Conservation (phyloP, 345 rosid species). For the Salix udensis region DNA sequence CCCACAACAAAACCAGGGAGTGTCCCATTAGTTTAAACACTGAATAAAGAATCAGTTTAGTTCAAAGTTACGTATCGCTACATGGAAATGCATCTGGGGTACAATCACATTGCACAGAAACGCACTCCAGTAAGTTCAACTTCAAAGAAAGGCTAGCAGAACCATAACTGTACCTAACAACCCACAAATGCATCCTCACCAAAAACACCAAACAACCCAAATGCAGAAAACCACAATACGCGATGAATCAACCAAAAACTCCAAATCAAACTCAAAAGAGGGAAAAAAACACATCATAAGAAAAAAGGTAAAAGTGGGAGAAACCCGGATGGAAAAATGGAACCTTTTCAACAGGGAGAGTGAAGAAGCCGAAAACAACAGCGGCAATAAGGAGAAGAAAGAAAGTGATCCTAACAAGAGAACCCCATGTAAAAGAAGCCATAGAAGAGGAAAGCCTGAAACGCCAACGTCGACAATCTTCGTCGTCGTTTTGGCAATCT, state of each 20-base stretch:
- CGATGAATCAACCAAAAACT: background rate
- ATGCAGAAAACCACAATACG: background rate
- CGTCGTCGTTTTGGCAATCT: slow-evolving; percentile 38
- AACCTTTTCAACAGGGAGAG: slow-evolving; percentile 93
- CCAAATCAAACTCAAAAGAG: background rate
- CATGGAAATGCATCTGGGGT: background rate
- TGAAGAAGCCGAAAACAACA: slow-evolving; percentile 65
- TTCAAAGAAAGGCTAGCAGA: background rate
- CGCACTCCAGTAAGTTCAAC: background rate
- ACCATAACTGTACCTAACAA: background rate
- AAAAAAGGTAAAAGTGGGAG: background rate
- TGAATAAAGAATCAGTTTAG: background rate
- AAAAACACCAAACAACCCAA: background rate
- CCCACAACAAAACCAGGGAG: background rate
- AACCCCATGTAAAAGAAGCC: slow-evolving; percentile 63
- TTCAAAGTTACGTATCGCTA: background rate
- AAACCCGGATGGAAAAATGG: background rate
- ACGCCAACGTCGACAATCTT: slow-evolving; percentile 56
- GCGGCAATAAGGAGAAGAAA: slow-evolving; percentile 65
- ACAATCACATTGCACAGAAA: slow-evolving; percentile 1
- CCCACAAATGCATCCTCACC: background rate
- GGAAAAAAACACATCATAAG: background rate
- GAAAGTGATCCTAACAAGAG: slow-evolving; percentile 66
- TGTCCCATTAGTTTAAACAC: background rate
- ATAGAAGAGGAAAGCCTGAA: slow-evolving; percentile 44